A percentile compares a stretch with the other conserved stretches of the same genome.
These are phyloP conservation scores for Penicillium sp. DNA, from an alignment of 2,329 filamentous ascomycete genomes.

Conservation along the genomic window DNA sequence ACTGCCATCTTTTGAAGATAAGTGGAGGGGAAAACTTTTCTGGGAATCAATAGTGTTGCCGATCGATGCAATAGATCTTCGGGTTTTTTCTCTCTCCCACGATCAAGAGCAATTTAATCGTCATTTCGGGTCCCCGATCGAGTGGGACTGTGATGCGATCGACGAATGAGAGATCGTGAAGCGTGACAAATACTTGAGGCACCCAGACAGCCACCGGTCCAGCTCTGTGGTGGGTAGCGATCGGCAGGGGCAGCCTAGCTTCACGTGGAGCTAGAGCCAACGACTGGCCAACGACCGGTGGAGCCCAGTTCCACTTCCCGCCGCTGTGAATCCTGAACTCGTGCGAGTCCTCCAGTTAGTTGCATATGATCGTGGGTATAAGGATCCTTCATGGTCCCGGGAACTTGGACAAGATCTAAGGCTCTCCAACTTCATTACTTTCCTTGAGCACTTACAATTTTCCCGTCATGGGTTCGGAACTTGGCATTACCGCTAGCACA, in stretches of 20 bases:
- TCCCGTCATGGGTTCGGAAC: conserved; percentile 31
- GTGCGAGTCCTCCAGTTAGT: background rate
- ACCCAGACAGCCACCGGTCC: background rate
- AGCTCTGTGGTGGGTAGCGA: background rate
- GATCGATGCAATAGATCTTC: background rate
- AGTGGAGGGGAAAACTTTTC: background rate
- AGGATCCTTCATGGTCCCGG: background rate
- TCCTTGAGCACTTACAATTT: background rate
- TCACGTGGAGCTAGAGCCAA: background rate
- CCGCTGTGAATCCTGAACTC: background rate
- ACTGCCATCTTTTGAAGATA: background rate
- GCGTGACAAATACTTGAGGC: conserved; percentile 1
- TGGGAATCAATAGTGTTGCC: background rate
- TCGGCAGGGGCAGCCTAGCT: background rate
- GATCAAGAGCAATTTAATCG: background rate
- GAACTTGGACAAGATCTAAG: background rate
- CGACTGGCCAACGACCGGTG: background rate
- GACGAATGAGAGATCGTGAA: background rate
- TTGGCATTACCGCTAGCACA: conserved; percentile 28
- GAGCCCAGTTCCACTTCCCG: background rate
- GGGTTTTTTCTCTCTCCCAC: background rate
- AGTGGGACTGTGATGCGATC: background rate
- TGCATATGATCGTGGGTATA: background rate
- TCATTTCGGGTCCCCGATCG: background rate
- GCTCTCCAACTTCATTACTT: background rate